A percentile compares a stretch with the other conserved stretches of the same genome.
These are phyloP conservation scores for Aureobasidium sp. DNA, from an alignment of 2,329 filamentous ascomycete species.

Conservation along the genomic window DNA sequence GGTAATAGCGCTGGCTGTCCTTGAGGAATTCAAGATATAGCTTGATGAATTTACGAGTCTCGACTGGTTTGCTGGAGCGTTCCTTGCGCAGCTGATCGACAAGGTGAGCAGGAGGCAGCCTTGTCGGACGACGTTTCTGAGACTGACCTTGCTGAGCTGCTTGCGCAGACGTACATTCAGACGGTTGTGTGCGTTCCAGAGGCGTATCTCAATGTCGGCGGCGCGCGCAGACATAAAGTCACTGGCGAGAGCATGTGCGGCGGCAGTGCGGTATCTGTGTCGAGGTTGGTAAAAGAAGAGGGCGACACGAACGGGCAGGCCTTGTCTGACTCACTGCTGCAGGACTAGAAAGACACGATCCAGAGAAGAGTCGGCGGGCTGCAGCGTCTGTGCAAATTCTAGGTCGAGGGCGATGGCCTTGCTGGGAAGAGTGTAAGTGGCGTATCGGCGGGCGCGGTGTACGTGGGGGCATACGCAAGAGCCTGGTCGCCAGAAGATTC, in stretches of 20 bases:
- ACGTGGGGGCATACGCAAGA: background rate
- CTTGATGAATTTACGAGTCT: constrained; percentile 70
- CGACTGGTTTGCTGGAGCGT: constrained; percentile 46
- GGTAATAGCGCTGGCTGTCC: constrained; percentile 80
- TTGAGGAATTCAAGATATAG: constrained; percentile 79
- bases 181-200: constrained; percentile 72
- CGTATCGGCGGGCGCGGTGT: no score
- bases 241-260: constrained; percentile 61
- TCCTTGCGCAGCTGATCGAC: constrained; percentile 38
- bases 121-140: constrained; percentile 17
- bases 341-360: constrained; percentile 38
- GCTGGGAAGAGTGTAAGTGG: constrained; percentile 17
- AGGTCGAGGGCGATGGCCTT: constrained; percentile 40
- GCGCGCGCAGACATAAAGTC: constrained; percentile 59
- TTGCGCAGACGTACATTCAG: constrained; percentile 74
- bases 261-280: constrained; percentile 55
- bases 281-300: background rate
- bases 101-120: constrained; percentile 4
- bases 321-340: constrained; percentile 8
- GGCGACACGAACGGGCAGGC: background rate
- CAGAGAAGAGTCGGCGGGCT: constrained; percentile 41
- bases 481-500: constrained; percentile 7
- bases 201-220: constrained; percentile 56
- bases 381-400: constrained; percentile 40
- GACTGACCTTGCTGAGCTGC: constrained; percentile 46